Base-by-base conservation (phyloP, 1,139 yeast genomes). In the Suhomyces bokatorum region DNA sequence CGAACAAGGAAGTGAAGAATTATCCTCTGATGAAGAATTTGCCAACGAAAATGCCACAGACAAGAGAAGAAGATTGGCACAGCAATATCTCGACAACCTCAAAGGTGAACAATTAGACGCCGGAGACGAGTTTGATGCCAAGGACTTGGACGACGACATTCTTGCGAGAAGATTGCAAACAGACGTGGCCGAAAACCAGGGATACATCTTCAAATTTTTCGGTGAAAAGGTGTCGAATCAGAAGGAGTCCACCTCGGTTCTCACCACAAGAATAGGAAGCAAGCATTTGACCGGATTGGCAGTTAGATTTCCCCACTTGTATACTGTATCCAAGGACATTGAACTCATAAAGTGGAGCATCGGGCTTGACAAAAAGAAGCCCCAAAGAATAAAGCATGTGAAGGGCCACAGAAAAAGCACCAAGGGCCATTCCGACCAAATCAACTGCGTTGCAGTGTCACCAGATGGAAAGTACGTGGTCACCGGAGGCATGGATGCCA, bases 61-160 rank as follows among this genome's bases (percentile, higher is more conserved):
- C 59, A 91, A 89, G 65, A 81, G 99, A 67, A 81, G 98, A 68
- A 75, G 98, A 59, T 73, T 93, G 52, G 99, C 99, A 16, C 90
- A 90, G 64, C 95, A 91, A 64, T 93, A 93, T 64, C 72, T 93
- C 54, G 93, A 87, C 37, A 87, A 87, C 59, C 68, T 93, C 57
- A 82, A 85, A 59, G 87, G 82, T 50, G 70, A 70, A 35, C 53
- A 64, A 14, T 73, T 75, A 15, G 81, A 75, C 27, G 75, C 61
- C 12, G 61, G 66, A 24, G 80, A 77, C 27, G 90, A 85, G 35
- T 89, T 89, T 57, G 95, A 89, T 70, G 97, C 98, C n/a, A 81
- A 83, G 54, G 97, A 91, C 57, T 69, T 93, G 56, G 99, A 93
- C 64, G 79, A 85, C 47, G 98, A 93, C 56, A 85, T 87, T 53